Evolutionary conservation across 23 red algal genomes (phyloP).

Genomic region (Gracilariopsis chorda): DNA sequence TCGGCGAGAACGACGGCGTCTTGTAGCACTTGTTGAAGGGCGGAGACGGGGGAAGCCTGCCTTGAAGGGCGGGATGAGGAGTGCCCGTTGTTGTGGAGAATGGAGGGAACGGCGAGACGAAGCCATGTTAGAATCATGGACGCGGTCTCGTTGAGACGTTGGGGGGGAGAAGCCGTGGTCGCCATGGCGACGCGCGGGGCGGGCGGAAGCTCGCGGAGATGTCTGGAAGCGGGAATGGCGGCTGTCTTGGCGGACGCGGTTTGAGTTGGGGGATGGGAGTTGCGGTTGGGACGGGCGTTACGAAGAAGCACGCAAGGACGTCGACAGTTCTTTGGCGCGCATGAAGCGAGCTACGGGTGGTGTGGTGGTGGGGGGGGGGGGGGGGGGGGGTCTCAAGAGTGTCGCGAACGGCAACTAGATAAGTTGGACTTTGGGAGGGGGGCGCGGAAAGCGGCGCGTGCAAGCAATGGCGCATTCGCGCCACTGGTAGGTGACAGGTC

Average conservation of each 20-base stretch:
- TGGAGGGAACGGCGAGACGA: background rate
- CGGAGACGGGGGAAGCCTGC: background rate
- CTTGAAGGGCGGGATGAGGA: background rate
- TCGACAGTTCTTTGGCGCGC: too few species aligned
- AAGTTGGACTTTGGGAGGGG: too few species aligned
- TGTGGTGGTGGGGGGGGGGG: background rate
- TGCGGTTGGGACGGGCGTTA: background rate
- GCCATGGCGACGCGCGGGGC: slow-evolving; percentile 19
- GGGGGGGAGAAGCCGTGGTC: background rate
- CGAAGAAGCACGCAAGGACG: background rate
- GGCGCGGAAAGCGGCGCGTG: background rate
- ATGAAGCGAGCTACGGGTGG: too few species aligned
- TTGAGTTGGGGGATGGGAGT: background rate
- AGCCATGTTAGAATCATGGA: slow-evolving; percentile 39
- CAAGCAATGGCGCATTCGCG: slow-evolving; percentile 10
- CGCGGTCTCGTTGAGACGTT: slow-evolving; percentile 21
- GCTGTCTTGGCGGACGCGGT: background rate
- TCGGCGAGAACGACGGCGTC: slow-evolving; percentile 54
- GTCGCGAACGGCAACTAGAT: too few species aligned
- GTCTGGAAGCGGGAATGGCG: slow-evolving; percentile 25
- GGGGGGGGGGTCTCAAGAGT: background rate
- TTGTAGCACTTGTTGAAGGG: background rate
- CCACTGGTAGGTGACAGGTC: too few species aligned
- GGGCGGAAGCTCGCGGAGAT: background rate
- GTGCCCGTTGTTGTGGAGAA: background rate